These are phyloP conservation scores for Bruguiera gymnorhiza DNA, from an alignment of 345 rosid species.

Conservation along the genomic window DNA sequence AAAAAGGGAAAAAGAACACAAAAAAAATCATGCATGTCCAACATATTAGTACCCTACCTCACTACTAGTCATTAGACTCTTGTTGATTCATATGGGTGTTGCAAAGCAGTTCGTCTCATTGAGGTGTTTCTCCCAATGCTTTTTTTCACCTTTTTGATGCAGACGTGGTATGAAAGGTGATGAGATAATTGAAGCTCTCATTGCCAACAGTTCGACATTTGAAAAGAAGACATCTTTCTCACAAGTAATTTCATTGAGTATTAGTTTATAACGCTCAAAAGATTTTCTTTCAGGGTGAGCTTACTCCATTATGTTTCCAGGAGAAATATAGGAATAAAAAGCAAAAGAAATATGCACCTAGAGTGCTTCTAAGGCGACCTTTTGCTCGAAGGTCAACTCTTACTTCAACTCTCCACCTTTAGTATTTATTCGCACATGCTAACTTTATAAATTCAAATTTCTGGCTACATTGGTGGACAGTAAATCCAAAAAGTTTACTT, in stretches of 20 bases:
- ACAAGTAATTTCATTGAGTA: conserved; percentile 43
- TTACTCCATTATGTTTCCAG: conserved; percentile 36
- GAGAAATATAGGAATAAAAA: conserved; percentile 85
- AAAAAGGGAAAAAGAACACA: no score
- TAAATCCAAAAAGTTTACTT: no score
- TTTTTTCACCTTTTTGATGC: conserved; percentile 19
- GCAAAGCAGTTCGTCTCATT: background rate
- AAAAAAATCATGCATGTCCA: no score
- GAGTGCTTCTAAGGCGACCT: conserved; percentile 76
- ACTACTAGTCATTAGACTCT: no score
- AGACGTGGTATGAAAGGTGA: conserved; percentile 89
- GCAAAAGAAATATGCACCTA: conserved; percentile 95
- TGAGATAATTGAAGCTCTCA: conserved; percentile 85
- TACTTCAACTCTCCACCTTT: background rate
- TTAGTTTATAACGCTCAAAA: background rate
- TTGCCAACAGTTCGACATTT: conserved; percentile 85
- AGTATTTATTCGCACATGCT: no score
- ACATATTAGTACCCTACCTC: no score
- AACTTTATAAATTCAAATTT: no score
- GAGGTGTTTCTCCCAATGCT: background rate
- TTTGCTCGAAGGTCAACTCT: conserved; percentile 56
- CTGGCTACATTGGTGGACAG: no score
- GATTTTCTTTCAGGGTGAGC: background rate
- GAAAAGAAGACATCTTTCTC: conserved; percentile 81
- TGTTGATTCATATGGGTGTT: no score